Conservation (phyloP, 1,139 yeast species). For the Debaryomycetaceae sp. region DNA sequence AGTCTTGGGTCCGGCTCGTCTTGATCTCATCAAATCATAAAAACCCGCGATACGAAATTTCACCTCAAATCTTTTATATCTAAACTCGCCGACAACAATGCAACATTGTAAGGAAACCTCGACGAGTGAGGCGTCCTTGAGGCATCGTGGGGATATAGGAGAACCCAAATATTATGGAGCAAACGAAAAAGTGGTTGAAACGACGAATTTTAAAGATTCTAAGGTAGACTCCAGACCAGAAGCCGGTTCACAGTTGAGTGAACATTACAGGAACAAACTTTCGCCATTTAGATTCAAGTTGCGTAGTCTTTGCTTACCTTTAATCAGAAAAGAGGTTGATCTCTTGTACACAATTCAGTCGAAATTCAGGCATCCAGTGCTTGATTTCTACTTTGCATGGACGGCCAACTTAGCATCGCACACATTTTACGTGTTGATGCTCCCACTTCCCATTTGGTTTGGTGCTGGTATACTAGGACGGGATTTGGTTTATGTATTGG, state of each 20-base stretch:
- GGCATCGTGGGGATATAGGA: not conserved
- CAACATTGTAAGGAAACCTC: not conserved
- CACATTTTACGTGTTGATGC: conserved; percentile 84
- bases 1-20: too few species aligned
- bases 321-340: conserved; percentile 66
- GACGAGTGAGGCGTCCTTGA: not conserved
- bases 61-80: not conserved
- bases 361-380: conserved; percentile 42
- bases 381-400: conserved; percentile 81
- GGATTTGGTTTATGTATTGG: conserved; percentile 73
- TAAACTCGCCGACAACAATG: not conserved
- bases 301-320: conserved; percentile 55
- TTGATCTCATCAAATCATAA: not conserved
- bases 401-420: conserved; percentile 91
- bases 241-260: conserved; percentile 59
- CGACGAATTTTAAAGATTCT: not conserved
- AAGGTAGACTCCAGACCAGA: not conserved
- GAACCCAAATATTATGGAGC: not conserved
- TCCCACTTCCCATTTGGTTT: conserved; percentile 85
- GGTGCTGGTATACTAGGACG: conserved; percentile 62
- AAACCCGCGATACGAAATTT: not conserved
- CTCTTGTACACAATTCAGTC: conserved; percentile 57
- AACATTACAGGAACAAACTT: conserved; percentile 62
- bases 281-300: conserved; percentile 56
- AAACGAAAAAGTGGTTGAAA: not conserved